Evolutionary conservation across 208 protist species (phyloP), one percentile per base, ranked within the genome.

Genomic region (Vickermania ingenoplastis): DNA sequence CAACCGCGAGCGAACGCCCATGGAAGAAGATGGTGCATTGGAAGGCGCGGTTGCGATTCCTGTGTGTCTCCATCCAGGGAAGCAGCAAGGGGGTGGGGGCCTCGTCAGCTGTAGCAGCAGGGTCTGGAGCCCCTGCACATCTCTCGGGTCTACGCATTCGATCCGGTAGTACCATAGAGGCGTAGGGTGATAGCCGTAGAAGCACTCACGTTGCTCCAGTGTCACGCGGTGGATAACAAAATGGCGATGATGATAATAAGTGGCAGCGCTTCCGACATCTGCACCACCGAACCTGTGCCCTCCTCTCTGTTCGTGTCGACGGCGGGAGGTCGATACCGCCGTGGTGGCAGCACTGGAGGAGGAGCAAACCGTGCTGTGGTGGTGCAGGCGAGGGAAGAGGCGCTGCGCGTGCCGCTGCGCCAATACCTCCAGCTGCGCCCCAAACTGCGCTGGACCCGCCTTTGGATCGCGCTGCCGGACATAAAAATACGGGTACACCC

Each of bases 401-500:
- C 50, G 29, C 22, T 28, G 17, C 41, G 17, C n/a, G 41, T 24
- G 41, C 17, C 62, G 73, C 51, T 77, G 64, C 4, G 73, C 79
- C 22, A 87, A 73, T 0, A 74, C 31, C 65, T 94, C 86, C 3
- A 94, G 71, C 66, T 89, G 81, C 0, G 83, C 81, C 14, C 74
- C 86, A 53, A 94, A 87, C 77, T 94, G 76, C 31, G 61, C 69
- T 0, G 76, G 67, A 25, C 75, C 72, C n/a, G 87, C 63, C 50
- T 57, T 41, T 22, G 41, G 57, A 58, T 82, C 66, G 66, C 81
- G 71, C 48, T 78, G 79, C 23, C 71, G 73, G 17, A 89, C 81
- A 31, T 81, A 67, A 53, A 94, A 82, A 61, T 83, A 87, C 13
- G 86, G 86, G 57, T 89, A 89, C 31, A 83, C 67, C 3, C 83